Evolutionary conservation across 2,329 filamentous ascomycete species (phyloP), one percentile per base, ranked within the genome.

Genomic region (Cytospora paraplurivora): DNA sequence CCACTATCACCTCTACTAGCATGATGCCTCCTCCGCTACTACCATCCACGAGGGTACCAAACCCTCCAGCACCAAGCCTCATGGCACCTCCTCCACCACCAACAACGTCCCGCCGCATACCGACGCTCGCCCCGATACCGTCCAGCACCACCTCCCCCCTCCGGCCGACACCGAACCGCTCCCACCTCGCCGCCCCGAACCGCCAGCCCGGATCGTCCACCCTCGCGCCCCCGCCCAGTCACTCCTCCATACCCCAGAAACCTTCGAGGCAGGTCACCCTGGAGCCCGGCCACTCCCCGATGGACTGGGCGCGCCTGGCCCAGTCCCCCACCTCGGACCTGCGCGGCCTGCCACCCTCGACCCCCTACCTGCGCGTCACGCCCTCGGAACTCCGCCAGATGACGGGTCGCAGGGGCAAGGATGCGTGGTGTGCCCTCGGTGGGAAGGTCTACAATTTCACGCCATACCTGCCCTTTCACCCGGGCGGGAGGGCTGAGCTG

Each of bases 371-470:
- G 50, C 87, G 90, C 53, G 92, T 99, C 41, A 91, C 93, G 7
- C 93, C 94, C 1, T 88, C 88, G 6, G 86, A 92, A 82, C 82
- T 99, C 13, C 89, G 88, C 73, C 77, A 80, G 47, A 88, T 92
- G 76, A 96, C 91, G 47, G 94, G 94, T 0, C 86, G 94, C 35
- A 91, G 90, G 72, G 92, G 92, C 10, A 88, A 85, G 66, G 91
- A 96, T 71, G 92, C 93, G 0, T 99, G 95, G 95, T 96, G 90
- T 65, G 91, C 87, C 1, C 88, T 96, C 66, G 89, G 92, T 65
- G 93, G 94, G 1, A 90, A 91, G 71, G 94, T 98, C 34, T 99
- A 98, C 78, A 98, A 98, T 72, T 88, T 99, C 63, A 89, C 89
- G 0, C 92, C 94, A 0, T 99, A 98, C 73, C 74, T 93, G 41